phyloP scores from a whole-genome alignment of 352 stramenopile genomes.

The Aphanomyces astaci region DNA sequence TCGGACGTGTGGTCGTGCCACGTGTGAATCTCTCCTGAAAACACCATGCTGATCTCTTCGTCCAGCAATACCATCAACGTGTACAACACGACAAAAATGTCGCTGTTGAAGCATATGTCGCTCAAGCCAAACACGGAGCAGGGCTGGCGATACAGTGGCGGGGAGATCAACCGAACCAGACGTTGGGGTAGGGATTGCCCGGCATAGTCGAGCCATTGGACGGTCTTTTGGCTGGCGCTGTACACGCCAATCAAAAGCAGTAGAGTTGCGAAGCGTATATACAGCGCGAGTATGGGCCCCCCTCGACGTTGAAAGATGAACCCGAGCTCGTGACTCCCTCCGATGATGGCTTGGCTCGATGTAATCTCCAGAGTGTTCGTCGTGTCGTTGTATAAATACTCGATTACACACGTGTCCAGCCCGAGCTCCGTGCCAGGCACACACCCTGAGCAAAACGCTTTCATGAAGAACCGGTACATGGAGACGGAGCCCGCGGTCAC shows the following conservation, averaged over 20 bases:
- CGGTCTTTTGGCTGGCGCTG: background rate
- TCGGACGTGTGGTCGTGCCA: background rate
- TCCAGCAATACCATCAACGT: background rate
- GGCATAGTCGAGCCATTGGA: slow-evolving; percentile 2
- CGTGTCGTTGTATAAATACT: slow-evolving; percentile 9
- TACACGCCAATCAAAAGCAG: background rate
- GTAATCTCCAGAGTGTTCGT: background rate
- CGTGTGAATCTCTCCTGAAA: background rate
- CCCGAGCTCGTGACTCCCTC: background rate
- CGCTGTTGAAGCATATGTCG: slow-evolving; percentile 19
- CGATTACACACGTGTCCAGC: slow-evolving; percentile 8
- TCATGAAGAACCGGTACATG: background rate
- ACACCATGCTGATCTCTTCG: background rate
- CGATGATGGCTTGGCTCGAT: background rate
- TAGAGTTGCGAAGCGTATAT: background rate
- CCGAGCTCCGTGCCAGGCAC: background rate
- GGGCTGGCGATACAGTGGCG: background rate
- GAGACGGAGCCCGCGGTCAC: background rate
- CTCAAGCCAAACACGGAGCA: slow-evolving; percentile 5
- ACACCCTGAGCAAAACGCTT: slow-evolving; percentile 10
- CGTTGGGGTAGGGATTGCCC: background rate
- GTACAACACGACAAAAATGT: slow-evolving; percentile 21
- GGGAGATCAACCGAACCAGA: background rate
- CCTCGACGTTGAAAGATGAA: background rate
- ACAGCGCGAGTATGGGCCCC: background rate